Percentiles rank a stretch among this genome's conserved stretches.
These are phyloP conservation scores for Fusarium abutilonis DNA, from an alignment of 2,329 filamentous ascomycete genomes.

Conservation along the genomic window DNA sequence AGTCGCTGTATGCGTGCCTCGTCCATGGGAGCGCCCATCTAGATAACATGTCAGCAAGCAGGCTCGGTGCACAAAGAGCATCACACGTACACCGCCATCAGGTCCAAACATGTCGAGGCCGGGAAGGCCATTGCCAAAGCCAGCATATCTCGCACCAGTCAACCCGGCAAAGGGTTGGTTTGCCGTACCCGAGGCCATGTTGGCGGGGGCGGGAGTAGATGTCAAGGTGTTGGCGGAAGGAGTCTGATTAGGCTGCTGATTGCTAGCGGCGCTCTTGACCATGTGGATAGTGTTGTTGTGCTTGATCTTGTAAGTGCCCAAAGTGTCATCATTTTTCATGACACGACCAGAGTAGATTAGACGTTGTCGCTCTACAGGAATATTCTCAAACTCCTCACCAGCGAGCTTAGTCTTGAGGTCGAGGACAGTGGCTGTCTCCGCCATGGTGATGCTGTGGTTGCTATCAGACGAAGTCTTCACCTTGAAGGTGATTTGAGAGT, in stretches of 20 bases:
- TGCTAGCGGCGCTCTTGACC: conserved; percentile 95
- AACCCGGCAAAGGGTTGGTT: conserved; percentile 91
- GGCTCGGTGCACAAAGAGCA: neutral
- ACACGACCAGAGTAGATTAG: conserved; percentile 98
- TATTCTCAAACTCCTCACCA: conserved; percentile 81
- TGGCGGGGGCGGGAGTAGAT: conserved; percentile 66
- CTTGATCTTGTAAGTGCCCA: conserved; percentile 93
- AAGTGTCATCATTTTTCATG: conserved; percentile 90
- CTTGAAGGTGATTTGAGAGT: conserved; percentile 90
- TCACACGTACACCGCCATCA: conserved; percentile 83
- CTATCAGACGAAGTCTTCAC: conserved; percentile 95
- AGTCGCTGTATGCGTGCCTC: conserved; percentile 84
- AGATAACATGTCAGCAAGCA: conserved; percentile 19
- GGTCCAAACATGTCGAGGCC: conserved; percentile 90
- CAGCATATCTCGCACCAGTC: conserved; percentile 93
- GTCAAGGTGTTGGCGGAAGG: conserved; percentile 53
- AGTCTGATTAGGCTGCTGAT: conserved; percentile 57
- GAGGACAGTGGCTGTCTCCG: conserved; percentile 77
- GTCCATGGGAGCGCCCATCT: conserved; percentile 91
- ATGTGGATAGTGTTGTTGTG: conserved; percentile 94
- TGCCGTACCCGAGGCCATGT: conserved; percentile 83
- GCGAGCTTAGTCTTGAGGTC: conserved; percentile 93
- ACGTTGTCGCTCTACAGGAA: conserved; percentile 87
- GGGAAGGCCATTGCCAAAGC: conserved; percentile 83
- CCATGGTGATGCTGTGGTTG: conserved; percentile 84